Evolutionary conservation across 2,329 filamentous ascomycete species (phyloP).

Genomic region (Phialemoniopsis sp.): DNA sequence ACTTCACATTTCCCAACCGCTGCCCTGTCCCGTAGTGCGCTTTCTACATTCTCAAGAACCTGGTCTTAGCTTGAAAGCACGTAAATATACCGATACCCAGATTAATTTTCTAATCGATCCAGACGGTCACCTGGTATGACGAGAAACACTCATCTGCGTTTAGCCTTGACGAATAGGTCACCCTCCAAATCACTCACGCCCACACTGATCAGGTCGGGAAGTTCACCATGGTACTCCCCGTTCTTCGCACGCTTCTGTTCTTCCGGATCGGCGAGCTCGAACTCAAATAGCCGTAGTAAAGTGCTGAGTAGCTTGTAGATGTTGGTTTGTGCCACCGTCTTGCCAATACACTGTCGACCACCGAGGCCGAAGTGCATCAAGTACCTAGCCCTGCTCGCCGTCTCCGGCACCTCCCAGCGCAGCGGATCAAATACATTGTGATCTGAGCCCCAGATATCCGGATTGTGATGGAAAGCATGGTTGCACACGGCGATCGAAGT

Average conservation of each 20-base stretch:
- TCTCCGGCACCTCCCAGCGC: constrained; percentile 20
- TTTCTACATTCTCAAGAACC: too few relatives aligned
- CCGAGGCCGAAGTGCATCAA: constrained; percentile 29
- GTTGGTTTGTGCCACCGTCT: constrained; percentile 24
- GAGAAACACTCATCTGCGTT: too few relatives aligned
- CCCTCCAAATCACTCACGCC: constrained; percentile 12
- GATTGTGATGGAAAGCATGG: constrained; percentile 26
- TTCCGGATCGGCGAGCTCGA: constrained; percentile 18
- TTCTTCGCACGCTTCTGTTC: constrained; percentile 5
- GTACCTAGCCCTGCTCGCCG: constrained; percentile 10
- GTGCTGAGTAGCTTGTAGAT: constrained; percentile 26
- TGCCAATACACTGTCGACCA: constrained; percentile 25
- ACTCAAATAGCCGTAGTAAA: constrained; percentile 20
- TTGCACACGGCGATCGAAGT: constrained; percentile 24
- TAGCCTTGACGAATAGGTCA: too few relatives aligned
- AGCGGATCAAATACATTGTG: constrained; percentile 22
- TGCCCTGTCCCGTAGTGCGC: too few relatives aligned
- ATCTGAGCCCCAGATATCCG: constrained; percentile 20
- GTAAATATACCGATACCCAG: too few relatives aligned
- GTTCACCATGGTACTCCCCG: constrained; percentile 6
- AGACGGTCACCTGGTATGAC: too few relatives aligned
- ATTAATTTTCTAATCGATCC: too few relatives aligned
- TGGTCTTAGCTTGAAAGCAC: too few relatives aligned
- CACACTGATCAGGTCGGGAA: constrained; percentile 10
- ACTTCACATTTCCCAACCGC: too few relatives aligned